Evolutionary conservation across 1,139 yeast genomes (phyloP).

Genomic region (Meyerozyma sp.): DNA sequence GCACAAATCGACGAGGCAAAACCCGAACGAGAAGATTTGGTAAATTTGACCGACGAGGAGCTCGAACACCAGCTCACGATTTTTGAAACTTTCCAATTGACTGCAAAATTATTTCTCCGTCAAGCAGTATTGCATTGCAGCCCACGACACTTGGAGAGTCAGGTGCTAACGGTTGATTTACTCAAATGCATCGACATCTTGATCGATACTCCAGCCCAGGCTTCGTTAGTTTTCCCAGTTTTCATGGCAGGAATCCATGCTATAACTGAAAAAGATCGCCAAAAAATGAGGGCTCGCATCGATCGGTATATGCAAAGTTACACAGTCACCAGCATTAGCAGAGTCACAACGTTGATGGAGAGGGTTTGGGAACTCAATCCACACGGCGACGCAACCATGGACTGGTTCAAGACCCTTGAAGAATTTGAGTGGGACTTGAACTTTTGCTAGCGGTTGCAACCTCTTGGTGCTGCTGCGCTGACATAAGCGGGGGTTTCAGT

Average conservation of each 20-base stretch:
- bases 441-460: not conserved
- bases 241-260: conserved; percentile 75
- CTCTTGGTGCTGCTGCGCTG: not conserved
- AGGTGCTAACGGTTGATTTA: conserved; percentile 51
- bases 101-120: conserved; percentile 62
- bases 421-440: conserved; percentile 1
- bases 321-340: conserved; percentile 60
- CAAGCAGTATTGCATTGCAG: conserved; percentile 59
- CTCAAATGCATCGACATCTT: conserved; percentile 55
- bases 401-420: not conserved
- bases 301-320: conserved; percentile 55
- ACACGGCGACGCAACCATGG: conserved; percentile 24
- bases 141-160: conserved; percentile 63
- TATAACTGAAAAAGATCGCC: conserved; percentile 44
- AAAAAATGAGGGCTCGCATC: conserved; percentile 47
- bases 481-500: not conserved
- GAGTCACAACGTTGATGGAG: conserved; percentile 56
- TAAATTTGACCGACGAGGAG: conserved; percentile 46
- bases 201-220: conserved; percentile 63
- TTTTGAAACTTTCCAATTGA: conserved; percentile 67
- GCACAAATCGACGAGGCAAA: conserved; percentile 42
- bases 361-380: conserved; percentile 42
- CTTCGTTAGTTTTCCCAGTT: conserved; percentile 68
- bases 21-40: conserved; percentile 51
- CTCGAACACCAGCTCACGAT: conserved; percentile 62